These are phyloP conservation scores for Dendryphion nanum DNA, from an alignment of 2,329 filamentous ascomycete genomes.

Conservation along the genomic window DNA sequence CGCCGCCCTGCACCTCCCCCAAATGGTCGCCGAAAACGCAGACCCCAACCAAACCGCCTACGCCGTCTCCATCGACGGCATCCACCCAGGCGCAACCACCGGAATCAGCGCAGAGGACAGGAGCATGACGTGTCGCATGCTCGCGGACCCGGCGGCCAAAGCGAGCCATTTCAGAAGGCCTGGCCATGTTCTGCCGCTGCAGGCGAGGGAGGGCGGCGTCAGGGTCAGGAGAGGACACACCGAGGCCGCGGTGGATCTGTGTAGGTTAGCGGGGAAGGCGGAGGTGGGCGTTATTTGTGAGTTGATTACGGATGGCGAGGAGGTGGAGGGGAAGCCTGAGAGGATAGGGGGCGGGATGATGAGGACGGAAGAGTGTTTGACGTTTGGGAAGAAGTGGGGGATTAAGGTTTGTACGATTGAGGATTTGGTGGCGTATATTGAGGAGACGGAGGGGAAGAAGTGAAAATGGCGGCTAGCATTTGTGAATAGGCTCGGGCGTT, in stretches of 20 bases:
- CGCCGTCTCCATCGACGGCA: constrained; percentile 82
- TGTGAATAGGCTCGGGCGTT: too few relatives aligned
- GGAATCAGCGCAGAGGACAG: constrained; percentile 90
- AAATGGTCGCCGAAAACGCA: constrained; percentile 76
- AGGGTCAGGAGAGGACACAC: constrained; percentile 81
- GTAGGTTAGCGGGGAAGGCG: constrained; percentile 71
- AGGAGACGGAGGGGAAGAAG: constrained; percentile 68
- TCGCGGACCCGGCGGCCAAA: constrained; percentile 62
- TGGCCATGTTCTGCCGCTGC: constrained; percentile 86
- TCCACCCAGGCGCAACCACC: constrained; percentile 65
- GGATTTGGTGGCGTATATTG: constrained; percentile 76
- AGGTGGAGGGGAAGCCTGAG: constrained; percentile 66
- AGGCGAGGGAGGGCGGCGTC: constrained; percentile 76
- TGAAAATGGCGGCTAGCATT: too few relatives aligned
- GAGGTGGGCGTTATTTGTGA: constrained; percentile 85
- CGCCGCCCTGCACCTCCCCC: constrained; percentile 71
- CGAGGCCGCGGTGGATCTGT: constrained; percentile 90
- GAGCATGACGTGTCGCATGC: constrained; percentile 72
- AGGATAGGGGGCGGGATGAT: constrained; percentile 79
- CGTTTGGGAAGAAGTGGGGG: constrained; percentile 84
- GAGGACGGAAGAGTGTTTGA: constrained; percentile 81
- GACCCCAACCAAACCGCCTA: constrained; percentile 93
- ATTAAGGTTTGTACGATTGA: constrained; percentile 95
- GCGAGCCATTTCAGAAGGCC: constrained; percentile 71
- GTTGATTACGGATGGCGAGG: constrained; percentile 80